Evolutionary conservation across 176 grass and related monocot genomes (phyloP).

Genomic region (Cenchrus purpureus): DNA sequence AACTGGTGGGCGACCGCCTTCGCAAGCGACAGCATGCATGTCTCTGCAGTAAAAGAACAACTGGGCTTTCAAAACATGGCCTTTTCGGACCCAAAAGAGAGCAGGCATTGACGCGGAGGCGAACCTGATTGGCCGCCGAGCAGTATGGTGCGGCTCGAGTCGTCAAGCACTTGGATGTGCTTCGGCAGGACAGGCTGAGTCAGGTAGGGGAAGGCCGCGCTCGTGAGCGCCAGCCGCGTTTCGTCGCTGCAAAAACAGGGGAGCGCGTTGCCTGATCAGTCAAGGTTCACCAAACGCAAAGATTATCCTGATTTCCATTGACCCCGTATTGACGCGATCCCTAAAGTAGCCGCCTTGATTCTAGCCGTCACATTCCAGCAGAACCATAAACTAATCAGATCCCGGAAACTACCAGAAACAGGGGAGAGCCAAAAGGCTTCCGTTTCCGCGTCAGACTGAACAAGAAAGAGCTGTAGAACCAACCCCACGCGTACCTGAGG

Average conservation of each 20-base stretch:
- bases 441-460: background rate
- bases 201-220: conserved; percentile 69
- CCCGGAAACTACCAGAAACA: background rate
- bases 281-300: conserved; percentile 18
- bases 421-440: background rate
- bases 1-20: conserved; percentile 81
- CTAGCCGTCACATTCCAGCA: background rate
- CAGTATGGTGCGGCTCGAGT: conserved; percentile 74
- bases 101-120: background rate
- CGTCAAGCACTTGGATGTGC: conserved; percentile 60
- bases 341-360: conserved; percentile 14
- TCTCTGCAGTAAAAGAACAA: conserved; percentile 49
- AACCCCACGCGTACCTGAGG: conserved; percentile 46
- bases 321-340: background rate
- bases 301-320: background rate
- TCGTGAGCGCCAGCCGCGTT: conserved; percentile 61
- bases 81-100: background rate
- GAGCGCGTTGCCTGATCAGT: conserved; percentile 26
- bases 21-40: conserved; percentile 64
- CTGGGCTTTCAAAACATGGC: background rate
- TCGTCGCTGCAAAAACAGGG: conserved; percentile 60
- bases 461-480: background rate
- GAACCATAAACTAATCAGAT: conserved; percentile 26
- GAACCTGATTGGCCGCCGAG: conserved; percentile 81
- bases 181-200: conserved; percentile 54